phyloP scores from a whole-genome alignment of 176 grass and related monocot genomes.

The Cenchrus fungigraminus region DNA sequence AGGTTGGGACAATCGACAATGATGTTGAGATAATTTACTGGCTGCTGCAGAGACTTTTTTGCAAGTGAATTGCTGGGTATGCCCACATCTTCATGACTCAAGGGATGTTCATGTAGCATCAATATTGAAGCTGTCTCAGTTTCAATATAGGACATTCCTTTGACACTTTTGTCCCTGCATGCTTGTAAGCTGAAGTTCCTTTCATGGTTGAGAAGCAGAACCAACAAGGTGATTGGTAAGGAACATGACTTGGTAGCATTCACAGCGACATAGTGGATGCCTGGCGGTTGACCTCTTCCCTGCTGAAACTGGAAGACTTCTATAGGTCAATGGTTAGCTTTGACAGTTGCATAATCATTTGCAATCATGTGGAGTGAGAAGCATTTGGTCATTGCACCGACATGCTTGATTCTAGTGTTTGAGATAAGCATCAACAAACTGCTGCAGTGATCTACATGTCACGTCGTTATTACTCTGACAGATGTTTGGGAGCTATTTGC shows the following conservation, averaged over 20 bases:
- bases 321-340: slow-evolving; percentile 29
- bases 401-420: slow-evolving; percentile 30
- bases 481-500: slow-evolving; percentile 27
- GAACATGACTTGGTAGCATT: slow-evolving; percentile 32
- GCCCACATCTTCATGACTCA: slow-evolving; percentile 32
- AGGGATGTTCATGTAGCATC: slow-evolving; percentile 29
- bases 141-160: neutral
- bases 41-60: neutral
- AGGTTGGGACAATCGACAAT: slow-evolving; percentile 13
- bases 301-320: slow-evolving; percentile 17
- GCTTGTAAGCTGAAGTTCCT: slow-evolving; percentile 3
- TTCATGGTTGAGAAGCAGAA: slow-evolving; percentile 32
- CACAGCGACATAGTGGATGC: slow-evolving; percentile 34
- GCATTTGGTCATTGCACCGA: neutral
- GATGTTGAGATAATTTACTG: neutral
- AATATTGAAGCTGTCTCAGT: slow-evolving; percentile 3
- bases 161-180: neutral
- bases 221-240: slow-evolving; percentile 9
- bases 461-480: slow-evolving; percentile 17
- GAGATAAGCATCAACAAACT: slow-evolving; percentile 39
- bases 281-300: neutral
- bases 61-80: slow-evolving; percentile 7
- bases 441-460: neutral
- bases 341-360: slow-evolving; percentile 26
- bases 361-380: slow-evolving; percentile 35